phyloP scores from a whole-genome alignment of 495 filamentous ascomycete species.

The Penicillium pulvis region DNA sequence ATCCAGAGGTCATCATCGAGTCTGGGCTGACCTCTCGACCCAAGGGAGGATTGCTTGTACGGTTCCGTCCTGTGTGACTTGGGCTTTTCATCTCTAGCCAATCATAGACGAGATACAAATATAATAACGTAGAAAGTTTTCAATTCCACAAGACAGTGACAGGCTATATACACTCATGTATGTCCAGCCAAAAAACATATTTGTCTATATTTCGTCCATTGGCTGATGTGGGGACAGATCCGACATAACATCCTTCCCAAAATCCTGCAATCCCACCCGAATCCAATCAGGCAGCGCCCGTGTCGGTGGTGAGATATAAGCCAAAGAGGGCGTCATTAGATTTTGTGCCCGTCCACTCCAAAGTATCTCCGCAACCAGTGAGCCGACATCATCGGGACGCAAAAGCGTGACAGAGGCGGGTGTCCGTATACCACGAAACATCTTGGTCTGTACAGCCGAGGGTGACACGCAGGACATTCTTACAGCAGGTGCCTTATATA shows the following conservation, averaged over 20 bases:
- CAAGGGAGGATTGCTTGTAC: neutral
- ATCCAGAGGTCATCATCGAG: neutral
- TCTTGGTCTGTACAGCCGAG: slow-evolving; percentile 4
- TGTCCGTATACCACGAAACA: slow-evolving; percentile 1
- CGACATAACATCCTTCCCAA: slow-evolving; percentile 19
- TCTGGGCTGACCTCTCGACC: neutral
- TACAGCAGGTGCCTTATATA: slow-evolving; percentile 15
- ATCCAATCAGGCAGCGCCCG: slow-evolving; percentile 13
- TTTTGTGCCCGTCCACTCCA: slow-evolving; percentile 14
- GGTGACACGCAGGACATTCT: slow-evolving; percentile 7
- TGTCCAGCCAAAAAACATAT: too few relatives aligned
- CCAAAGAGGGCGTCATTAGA: slow-evolving; percentile 7
- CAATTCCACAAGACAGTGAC: too few relatives aligned
- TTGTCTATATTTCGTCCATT: neutral
- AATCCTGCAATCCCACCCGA: slow-evolving; percentile 12
- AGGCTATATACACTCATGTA: neutral
- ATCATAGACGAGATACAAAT: neutral
- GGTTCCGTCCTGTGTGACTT: neutral
- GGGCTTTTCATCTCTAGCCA: neutral
- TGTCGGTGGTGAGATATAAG: slow-evolving; percentile 11
- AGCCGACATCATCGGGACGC: slow-evolving; percentile 2
- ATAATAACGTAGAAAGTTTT: neutral
- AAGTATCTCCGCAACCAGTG: slow-evolving; percentile 7
- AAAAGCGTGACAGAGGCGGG: neutral
- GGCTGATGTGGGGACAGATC: slow-evolving; percentile 45